Percentiles rank a stretch among this genome's conserved stretches.
Conservation (phyloP, 129 eudicot species). For the Ambrosia trifida region DNA sequence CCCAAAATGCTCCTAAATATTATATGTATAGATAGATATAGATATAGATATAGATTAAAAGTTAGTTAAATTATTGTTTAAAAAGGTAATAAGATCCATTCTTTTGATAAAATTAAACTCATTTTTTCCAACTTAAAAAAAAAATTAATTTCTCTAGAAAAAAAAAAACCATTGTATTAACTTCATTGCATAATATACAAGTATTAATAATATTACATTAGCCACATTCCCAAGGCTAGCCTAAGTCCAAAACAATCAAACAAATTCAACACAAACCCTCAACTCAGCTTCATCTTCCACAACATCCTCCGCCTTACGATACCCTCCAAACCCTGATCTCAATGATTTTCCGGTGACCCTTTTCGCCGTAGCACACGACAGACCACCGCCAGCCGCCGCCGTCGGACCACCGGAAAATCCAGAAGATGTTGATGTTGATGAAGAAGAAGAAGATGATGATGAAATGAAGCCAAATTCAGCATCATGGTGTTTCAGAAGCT, state of each 20-base stretch:
- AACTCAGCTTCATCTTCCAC: constrained; percentile 36
- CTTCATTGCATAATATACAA: not conserved
- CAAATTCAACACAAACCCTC: constrained; percentile 45
- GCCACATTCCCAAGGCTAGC: no score
- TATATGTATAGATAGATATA: no score
- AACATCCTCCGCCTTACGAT: constrained; percentile 31
- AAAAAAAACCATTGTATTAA: no score
- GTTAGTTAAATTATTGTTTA: no score
- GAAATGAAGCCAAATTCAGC: constrained; percentile 32
- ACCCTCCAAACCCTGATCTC: constrained; percentile 19
- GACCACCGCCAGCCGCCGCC: constrained; percentile 37
- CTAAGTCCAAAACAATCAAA: not conserved
- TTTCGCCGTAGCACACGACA: constrained; percentile 35
- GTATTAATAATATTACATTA: not conserved
- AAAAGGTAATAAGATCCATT: no score
- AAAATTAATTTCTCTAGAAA: no score
- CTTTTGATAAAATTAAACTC: no score
- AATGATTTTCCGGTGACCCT: constrained; percentile 27
- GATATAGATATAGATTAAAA: no score
- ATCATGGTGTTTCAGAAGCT: constrained; percentile 58
- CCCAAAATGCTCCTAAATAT: no score
- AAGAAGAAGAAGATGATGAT: not conserved
- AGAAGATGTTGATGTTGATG: constrained; percentile 27
- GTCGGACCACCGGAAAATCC: constrained; percentile 24
- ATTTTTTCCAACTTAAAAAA: no score